Percentiles rank a stretch among this genome's conserved stretches.
Conservation (phyloP, 2,329 filamentous ascomycete genomes). For the Cladosporium oxysporum region DNA sequence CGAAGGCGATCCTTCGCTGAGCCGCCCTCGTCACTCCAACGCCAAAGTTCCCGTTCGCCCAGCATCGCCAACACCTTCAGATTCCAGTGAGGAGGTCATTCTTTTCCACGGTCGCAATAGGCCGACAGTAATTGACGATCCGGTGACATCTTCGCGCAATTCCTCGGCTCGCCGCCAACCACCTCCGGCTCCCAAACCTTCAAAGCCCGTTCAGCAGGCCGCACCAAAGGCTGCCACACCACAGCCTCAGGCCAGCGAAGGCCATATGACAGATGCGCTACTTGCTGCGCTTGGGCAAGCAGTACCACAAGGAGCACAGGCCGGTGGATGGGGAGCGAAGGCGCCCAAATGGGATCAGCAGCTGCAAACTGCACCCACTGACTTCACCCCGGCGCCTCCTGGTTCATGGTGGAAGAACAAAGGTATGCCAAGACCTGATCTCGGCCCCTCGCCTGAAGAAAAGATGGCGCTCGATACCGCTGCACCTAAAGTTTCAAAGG, state of each 20-base stretch:
- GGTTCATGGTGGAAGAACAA: slow-evolving; percentile 32
- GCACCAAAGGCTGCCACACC: neutral
- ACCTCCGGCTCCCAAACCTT: neutral
- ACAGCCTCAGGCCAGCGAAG: neutral
- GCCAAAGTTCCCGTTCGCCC: slow-evolving; percentile 31
- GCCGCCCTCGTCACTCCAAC: slow-evolving; percentile 21
- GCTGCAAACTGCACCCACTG: slow-evolving; percentile 18
- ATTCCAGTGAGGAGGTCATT: slow-evolving; percentile 74
- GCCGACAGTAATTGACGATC: slow-evolving; percentile 32
- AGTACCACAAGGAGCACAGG: slow-evolving; percentile 6
- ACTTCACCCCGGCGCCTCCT: slow-evolving; percentile 32
- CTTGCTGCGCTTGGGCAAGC: slow-evolving; percentile 22
- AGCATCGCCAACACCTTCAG: slow-evolving; percentile 47
- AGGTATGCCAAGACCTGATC: slow-evolving; percentile 27
- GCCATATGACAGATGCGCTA: slow-evolving; percentile 29
- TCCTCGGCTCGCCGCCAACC: neutral
- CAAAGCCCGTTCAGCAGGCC: neutral
- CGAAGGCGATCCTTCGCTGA: slow-evolving; percentile 34
- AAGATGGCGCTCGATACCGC: slow-evolving; percentile 22
- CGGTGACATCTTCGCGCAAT: slow-evolving; percentile 19
- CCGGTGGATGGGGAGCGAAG: slow-evolving; percentile 28
- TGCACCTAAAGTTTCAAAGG: slow-evolving; percentile 23
- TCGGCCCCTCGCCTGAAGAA: slow-evolving; percentile 24
- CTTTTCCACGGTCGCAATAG: slow-evolving; percentile 60
- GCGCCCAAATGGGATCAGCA: slow-evolving; percentile 24